A percentile compares a stretch with the other conserved stretches of the same genome.
Evolutionary conservation across 495 filamentous ascomycete genomes (phyloP).

Genomic region (Penicillium mononematosum): DNA sequence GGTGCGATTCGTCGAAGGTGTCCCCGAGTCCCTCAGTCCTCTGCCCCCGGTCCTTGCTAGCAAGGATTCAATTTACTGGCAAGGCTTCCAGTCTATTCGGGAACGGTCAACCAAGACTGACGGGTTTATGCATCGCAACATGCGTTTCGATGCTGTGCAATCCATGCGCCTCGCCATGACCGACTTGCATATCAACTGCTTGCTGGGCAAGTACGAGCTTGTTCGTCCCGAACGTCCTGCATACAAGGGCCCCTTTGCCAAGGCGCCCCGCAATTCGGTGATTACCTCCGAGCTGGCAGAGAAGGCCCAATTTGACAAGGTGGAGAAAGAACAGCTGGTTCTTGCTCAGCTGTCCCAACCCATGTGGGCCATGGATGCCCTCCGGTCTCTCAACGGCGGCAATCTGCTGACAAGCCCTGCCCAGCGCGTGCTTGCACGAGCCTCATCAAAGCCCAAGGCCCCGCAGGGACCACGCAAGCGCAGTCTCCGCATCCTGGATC

Average conservation of each 20-base stretch:
- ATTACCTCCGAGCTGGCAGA: slow-evolving; percentile 41
- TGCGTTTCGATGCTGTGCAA: slow-evolving; percentile 87
- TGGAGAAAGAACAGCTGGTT: slow-evolving; percentile 78
- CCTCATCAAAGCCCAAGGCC: slow-evolving; percentile 2
- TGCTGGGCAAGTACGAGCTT: slow-evolving; percentile 74
- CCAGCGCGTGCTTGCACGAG: slow-evolving; percentile 49
- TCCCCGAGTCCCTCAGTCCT: slow-evolving; percentile 41
- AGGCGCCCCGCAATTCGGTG: slow-evolving; percentile 53
- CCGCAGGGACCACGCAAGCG: slow-evolving; percentile 17
- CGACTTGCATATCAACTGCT: slow-evolving; percentile 64
- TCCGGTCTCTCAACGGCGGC: slow-evolving; percentile 75
- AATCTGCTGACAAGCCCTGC: slow-evolving; percentile 76
- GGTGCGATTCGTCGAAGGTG: slow-evolving; percentile 67
- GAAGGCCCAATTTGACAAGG: slow-evolving; percentile 49
- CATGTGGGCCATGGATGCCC: slow-evolving; percentile 79
- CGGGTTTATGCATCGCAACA: slow-evolving; percentile 75
- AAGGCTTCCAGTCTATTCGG: slow-evolving; percentile 74
- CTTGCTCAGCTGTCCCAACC: slow-evolving; percentile 69
- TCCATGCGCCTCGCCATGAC: slow-evolving; percentile 68
- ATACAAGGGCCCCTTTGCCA: slow-evolving; percentile 52
- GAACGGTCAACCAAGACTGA: slow-evolving; percentile 61
- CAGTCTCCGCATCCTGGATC: slow-evolving; percentile 69
- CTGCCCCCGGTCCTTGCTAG: slow-evolving; percentile 36
- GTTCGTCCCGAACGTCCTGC: slow-evolving; percentile 45
- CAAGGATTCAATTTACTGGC: slow-evolving; percentile 85